phyloP scores from a whole-genome alignment of 257 asterid species.

The Ilex aquifolium region DNA sequence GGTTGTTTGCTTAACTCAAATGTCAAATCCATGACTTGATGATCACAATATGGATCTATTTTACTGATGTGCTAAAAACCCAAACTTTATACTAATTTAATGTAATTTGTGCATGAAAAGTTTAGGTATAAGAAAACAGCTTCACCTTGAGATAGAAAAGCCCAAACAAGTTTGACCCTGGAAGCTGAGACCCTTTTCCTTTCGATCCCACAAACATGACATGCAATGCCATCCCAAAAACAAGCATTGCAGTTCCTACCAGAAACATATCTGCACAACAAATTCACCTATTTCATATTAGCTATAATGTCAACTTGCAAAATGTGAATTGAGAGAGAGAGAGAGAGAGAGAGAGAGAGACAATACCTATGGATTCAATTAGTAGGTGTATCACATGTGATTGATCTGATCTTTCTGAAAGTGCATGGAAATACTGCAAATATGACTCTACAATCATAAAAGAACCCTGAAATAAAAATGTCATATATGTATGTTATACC shows the following conservation, averaged over 20 bases:
- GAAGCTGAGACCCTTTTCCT: slow-evolving; percentile 13
- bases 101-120: too few relatives aligned
- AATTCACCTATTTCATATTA: neutral
- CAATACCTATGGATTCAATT: slow-evolving; percentile 80
- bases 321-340: neutral
- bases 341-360: neutral
- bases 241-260: slow-evolving; percentile 75
- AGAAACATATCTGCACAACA: slow-evolving; percentile 64
- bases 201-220: slow-evolving; percentile 60
- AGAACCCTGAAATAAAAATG: slow-evolving; percentile 54
- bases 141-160: slow-evolving; percentile 19
- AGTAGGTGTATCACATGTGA: slow-evolving; percentile 50
- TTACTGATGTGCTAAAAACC: too few relatives aligned
- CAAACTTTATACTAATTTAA: too few relatives aligned
- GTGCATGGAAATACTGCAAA: slow-evolving; percentile 46
- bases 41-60: too few relatives aligned
- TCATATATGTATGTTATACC: neutral
- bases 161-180: slow-evolving; percentile 16
- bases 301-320: neutral
- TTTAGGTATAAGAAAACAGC: slow-evolving; percentile 7
- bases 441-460: slow-evolving; percentile 42
- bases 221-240: slow-evolving; percentile 60
- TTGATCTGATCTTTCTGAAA: slow-evolving; percentile 34
- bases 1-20: too few relatives aligned
- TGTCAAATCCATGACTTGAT: too few relatives aligned